phyloP scores from a whole-genome alignment of 106 monocot species.

The Chionographis japonica region DNA sequence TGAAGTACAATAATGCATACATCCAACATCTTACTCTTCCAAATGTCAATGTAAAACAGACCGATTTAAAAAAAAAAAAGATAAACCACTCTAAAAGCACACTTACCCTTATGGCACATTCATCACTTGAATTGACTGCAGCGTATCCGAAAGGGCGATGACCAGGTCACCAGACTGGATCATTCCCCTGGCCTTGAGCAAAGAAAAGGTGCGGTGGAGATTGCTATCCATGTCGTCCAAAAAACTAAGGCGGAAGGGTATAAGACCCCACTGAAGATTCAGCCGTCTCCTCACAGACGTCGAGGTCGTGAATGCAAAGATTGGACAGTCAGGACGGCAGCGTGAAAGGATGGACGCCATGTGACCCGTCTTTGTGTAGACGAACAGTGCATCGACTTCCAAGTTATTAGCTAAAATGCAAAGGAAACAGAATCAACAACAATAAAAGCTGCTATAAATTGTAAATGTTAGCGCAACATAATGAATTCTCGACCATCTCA shows the following conservation, averaged over 20 bases:
- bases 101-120: slow-evolving; percentile 44
- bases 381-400: slow-evolving; percentile 73
- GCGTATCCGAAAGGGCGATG: slow-evolving; percentile 67
- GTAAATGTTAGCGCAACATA: no score
- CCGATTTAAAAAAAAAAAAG: not conserved
- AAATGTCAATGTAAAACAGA: no score
- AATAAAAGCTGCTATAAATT: no score
- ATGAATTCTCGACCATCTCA: no score
- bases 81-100: not conserved
- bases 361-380: slow-evolving; percentile 69
- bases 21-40: no score
- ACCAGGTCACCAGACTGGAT: slow-evolving; percentile 85
- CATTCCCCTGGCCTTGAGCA: slow-evolving; percentile 97
- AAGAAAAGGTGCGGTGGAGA: slow-evolving; percentile 83
- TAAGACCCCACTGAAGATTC: slow-evolving; percentile 96
- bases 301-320: slow-evolving; percentile 90
- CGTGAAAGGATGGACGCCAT: slow-evolving; percentile 94
- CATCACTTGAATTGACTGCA: slow-evolving; percentile 84
- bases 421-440: not conserved
- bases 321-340: slow-evolving; percentile 94
- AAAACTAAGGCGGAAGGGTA: slow-evolving; percentile 87
- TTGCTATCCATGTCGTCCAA: slow-evolving; percentile 99
- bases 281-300: slow-evolving; percentile 76
- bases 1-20: no score
- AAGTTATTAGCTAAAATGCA: slow-evolving; percentile 57